phyloP scores from a whole-genome alignment of 139 green algal genomes.

The Tetradesmus lagerheimii region DNA sequence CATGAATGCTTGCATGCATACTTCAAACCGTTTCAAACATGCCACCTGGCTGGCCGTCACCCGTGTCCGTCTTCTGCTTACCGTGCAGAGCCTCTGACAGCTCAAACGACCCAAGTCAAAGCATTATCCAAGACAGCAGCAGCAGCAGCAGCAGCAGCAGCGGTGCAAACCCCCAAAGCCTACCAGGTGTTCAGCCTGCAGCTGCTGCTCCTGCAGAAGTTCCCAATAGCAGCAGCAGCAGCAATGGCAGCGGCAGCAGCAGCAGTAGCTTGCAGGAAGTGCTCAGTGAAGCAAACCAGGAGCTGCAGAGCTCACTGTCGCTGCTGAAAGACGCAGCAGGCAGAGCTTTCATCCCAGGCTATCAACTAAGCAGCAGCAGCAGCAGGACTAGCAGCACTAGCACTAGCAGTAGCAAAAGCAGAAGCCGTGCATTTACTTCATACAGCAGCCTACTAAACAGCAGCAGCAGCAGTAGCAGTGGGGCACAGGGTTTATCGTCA shows the following conservation, averaged over 20 bases:
- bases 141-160: conserved; percentile 2
- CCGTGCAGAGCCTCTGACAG: neutral
- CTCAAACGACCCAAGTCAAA: neutral
- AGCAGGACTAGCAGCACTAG: neutral
- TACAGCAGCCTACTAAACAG: neutral
- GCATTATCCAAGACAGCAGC: neutral
- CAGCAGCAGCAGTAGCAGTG: conserved; percentile 24
- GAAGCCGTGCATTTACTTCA: neutral
- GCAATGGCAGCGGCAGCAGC: conserved; percentile 2
- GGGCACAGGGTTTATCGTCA: neutral
- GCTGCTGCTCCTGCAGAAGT: neutral
- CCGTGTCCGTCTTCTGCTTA: neutral
- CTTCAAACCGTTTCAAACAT: too few relatives aligned
- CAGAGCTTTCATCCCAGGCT: conserved; percentile 10
- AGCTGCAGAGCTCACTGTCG: neutral
- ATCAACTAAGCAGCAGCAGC: conserved; percentile 4
- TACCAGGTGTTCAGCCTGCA: neutral
- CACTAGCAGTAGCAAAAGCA: conserved; percentile 4
- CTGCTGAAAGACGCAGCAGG: conserved; percentile 28
- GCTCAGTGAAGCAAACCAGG: neutral
- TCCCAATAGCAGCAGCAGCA: neutral
- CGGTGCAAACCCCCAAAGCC: neutral
- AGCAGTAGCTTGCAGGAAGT: neutral
- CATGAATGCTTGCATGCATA: too few relatives aligned
- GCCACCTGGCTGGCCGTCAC: neutral